Base-by-base conservation (phyloP, 2,329 filamentous ascomycete species). In the Allantophomopsis cytisporea region DNA sequence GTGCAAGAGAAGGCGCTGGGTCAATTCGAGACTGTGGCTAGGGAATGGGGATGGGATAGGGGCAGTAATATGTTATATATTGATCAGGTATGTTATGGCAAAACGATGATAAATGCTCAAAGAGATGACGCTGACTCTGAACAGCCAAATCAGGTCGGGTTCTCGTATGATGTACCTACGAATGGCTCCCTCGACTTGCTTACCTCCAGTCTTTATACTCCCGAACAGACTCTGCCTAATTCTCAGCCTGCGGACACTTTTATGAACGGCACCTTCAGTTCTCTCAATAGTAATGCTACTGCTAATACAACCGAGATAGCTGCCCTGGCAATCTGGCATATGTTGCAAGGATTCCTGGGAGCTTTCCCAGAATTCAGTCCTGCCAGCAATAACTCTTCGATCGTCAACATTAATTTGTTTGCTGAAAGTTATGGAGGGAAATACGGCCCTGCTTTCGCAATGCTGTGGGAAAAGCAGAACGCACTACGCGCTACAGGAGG, bases 371-470 rank as follows among this genome's bases (percentile, higher is more conserved):
- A 63, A 37, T 73, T 75, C 48, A 65, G 66, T 45, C 66, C 69
- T 1, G 2, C 62, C 38, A 74, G 77, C 46, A 74, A 69, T 4
- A 73, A 71, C 43, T 58, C 64, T 31, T 59, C 66, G 0, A 50
- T 44, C 2, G 58, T 76, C 14, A 72, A 72, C 5, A 65, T 84
- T 39, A 76, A 77, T 48, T 59, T 84, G 4, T 83, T 81, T 44
- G 69, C 76, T 1, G 78, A 85, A 54, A 80, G 74, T 55, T 80
- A 83, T 54, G 73, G 78, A 28, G 82, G 82, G 11, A 71, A 76
- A 41, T 86, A 83, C 48, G 81, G 76, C 0, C 78, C 78, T 2
- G 62, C 71, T 2, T 80, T 83, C 48, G 74, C 76, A 10, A 62
- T 64, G 15, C 57, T 64, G 16, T 72, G 68, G 59, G 66, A 80